Evolutionary conservation across 306 rosid genomes (phyloP), one percentile per base, ranked within the genome.

Genomic region (Corylus americana): DNA sequence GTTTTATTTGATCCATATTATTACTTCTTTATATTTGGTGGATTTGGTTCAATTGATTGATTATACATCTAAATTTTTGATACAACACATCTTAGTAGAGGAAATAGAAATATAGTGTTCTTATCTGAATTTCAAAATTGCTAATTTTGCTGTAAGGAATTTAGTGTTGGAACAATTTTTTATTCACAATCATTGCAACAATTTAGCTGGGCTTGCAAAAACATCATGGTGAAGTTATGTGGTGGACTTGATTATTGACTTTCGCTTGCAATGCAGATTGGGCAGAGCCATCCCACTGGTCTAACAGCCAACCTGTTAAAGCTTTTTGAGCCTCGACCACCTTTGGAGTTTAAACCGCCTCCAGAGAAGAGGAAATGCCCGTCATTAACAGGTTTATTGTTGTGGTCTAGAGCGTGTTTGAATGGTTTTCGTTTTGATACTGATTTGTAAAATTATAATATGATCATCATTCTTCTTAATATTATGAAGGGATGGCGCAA

Each of bases 271-370:
- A 49, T 81, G 87, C 89, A 96, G 99, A 96, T 96, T 78, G 99
- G 99, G 74, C 98, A 91, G 92, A 91, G 97, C 84, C 99, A 96
- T 59, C 99, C 99, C 4, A 96, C 99, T 74, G 99, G 99, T 80
- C 90, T 96, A 55, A 96, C 99, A 2, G 29, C 92, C 74, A 96
- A 90, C 61, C 90, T 96, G 25, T 83, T 96, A 88, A 96, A 92
- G 88, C 93, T 96, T n/a, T 96, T 96, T 74, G 99, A 96, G 86
- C 98, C 99, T n/a, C 80, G 99, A 68, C 98, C 92, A 10, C 99
- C 99, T 0, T 75, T 96, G 85, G 97, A 96, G 71, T 96, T 80
- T 75, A 96, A 96, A 74, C 98, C 99, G 14, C 99, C 99, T 59
- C 99, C 98, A 0, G 99, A 96, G 79, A 96, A 93, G 80, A 85